Evolutionary conservation across 192 early-diverging fungal species (phyloP), one percentile per base, ranked within the genome.

Genomic region (Thoreauomyces humboldtii): DNA sequence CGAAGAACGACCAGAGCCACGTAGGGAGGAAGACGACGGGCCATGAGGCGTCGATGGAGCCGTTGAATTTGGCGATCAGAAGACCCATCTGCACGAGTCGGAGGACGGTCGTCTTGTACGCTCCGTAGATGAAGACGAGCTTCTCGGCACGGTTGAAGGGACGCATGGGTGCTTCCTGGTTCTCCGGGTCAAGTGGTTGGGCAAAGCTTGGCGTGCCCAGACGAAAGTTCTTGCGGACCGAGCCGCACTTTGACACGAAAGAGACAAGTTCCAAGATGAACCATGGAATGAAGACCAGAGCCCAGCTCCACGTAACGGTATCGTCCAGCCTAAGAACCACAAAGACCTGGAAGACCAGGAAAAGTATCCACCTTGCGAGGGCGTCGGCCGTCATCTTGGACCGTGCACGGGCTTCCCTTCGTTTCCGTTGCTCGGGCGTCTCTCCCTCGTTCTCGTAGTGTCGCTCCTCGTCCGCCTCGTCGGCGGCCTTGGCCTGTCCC

Each of bases 241-340:
- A 12, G 11, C 25, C 48, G 37, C 29, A 37, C 5, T 54, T 41
- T 15, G 77, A 67, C 19, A 89, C 22, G 48, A 92, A 73, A 46
- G 91, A 73, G 25, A 90, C 74, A 15, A 62, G 77, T 61, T 98
- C 93, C 11, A 94, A 57, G n/a, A 88, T 45, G 65, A 92, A 91
- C 79, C 90, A 94, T 24, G 93, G 93, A 22, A 82, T 71, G 72
- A 92, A 92, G 1, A 95, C 87, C 0, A 80, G 58, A 35, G 77
- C 80, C 50, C 84, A 88, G 2, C 79, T 77, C 80, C 84, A 87
- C 24, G 47, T 66, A 24, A 88, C 73, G 17, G 65, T 52, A n/a
- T 78, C 70, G 66, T 98, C 89, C 25, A 92, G 74, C 48, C 79
- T 74, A 41, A 90, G 67, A 15, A 87, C 87, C 34, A 97, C 69